These are phyloP conservation scores for Fusarium verticillioides DNA, from an alignment of 2,329 filamentous ascomycete genomes.

Conservation along the genomic window DNA sequence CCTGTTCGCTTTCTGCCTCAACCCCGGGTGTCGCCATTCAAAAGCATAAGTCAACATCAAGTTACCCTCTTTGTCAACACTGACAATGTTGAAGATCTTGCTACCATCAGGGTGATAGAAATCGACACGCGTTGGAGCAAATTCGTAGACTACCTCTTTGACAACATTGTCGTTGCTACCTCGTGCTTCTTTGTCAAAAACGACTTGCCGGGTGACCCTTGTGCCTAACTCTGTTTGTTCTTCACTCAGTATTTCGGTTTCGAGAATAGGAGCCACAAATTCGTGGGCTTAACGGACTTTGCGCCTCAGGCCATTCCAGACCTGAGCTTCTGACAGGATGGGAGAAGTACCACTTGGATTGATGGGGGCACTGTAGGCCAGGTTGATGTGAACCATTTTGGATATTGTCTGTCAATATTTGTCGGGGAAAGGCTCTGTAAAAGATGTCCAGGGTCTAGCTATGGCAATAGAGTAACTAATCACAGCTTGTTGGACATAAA, in stretches of 20 bases:
- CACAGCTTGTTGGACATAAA: background rate
- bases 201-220: slow-evolving; percentile 46
- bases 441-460: background rate
- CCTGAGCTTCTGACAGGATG: slow-evolving; percentile 45
- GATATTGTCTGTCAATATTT: background rate
- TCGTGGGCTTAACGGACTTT: slow-evolving; percentile 51
- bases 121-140: slow-evolving; percentile 48
- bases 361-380: slow-evolving; percentile 50
- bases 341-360: slow-evolving; percentile 49
- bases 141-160: slow-evolving; percentile 48
- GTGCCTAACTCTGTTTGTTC: slow-evolving; percentile 19
- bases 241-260: slow-evolving; percentile 48
- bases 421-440: background rate
- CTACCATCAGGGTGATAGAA: slow-evolving; percentile 52
- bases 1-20: slow-evolving; percentile 42
- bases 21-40: slow-evolving; percentile 49
- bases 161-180: slow-evolving; percentile 29
- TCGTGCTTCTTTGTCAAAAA: slow-evolving; percentile 32
- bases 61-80: slow-evolving; percentile 43
- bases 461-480: slow-evolving; percentile 12
- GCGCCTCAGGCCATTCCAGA: slow-evolving; percentile 52
- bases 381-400: slow-evolving; percentile 46
- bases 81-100: slow-evolving; percentile 50
- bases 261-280: slow-evolving; percentile 52
- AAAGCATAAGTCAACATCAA: slow-evolving; percentile 52